Evolutionary conservation across 225 moss, liverwort and hornwort species (phyloP).

Genomic region (Polytrichum formosum): DNA sequence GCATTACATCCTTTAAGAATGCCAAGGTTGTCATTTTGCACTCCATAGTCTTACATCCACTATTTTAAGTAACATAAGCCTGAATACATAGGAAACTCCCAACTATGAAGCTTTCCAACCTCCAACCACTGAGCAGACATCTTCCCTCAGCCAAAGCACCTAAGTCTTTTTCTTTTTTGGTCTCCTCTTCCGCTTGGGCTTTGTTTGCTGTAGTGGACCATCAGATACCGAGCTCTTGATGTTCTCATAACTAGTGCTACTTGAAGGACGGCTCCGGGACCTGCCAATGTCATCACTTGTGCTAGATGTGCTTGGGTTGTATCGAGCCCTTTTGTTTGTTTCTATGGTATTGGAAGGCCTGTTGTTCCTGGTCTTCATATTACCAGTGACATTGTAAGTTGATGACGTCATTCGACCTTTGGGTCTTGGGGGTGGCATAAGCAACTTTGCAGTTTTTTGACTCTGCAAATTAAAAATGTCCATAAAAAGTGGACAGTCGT

Average conservation of each 20-base stretch:
- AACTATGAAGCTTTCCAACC: not conserved
- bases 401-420: conserved; percentile 28
- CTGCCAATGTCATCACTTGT: conserved; percentile 28
- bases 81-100: not conserved
- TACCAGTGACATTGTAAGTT: conserved; percentile 21
- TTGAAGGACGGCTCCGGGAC: conserved; percentile 43
- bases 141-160: conserved; percentile 3
- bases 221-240: conserved; percentile 63
- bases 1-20: not conserved
- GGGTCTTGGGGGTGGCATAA: conserved; percentile 61
- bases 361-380: conserved; percentile 29
- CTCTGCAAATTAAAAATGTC: conserved; percentile 20
- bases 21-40: not conserved
- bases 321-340: conserved; percentile 37
- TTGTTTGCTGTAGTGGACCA: conserved; percentile 41
- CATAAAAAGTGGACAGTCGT: too few relatives aligned
- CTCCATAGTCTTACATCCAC: not conserved
- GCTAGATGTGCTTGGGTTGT: conserved; percentile 38
- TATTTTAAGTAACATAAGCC: not conserved
- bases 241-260: conserved; percentile 61
- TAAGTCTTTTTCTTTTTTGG: conserved; percentile 55
- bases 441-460: conserved; percentile 65
- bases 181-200: conserved; percentile 62
- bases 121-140: conserved; percentile 9
- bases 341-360: conserved; percentile 24